Evolutionary conservation across 352 stramenopile species (phyloP).

Genomic region (Blastocystis hominis): DNA sequence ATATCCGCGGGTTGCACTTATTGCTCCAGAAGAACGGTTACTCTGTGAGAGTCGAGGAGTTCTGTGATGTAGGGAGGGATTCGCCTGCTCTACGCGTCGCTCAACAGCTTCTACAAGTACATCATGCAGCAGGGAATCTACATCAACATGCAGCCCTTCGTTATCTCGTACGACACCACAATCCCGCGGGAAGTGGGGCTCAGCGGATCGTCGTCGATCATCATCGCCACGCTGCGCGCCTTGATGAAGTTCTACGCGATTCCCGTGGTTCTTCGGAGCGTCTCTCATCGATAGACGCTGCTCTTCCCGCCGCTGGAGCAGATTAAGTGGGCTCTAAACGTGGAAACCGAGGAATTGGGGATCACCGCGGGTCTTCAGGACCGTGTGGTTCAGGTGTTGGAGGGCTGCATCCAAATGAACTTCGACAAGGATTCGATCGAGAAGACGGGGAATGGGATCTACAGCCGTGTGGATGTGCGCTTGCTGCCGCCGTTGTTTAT

Average conservation of each 20-base stretch:
- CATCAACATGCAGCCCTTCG: conserved; percentile 60
- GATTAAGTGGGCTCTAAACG: conserved; percentile 61
- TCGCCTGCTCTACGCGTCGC: conserved; percentile 61
- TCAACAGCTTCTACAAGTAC: conserved; percentile 63
- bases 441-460: conserved; percentile 57
- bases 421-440: conserved; percentile 61
- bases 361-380: conserved; percentile 65
- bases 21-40: conserved; percentile 61
- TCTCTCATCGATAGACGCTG: not conserved
- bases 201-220: conserved; percentile 63
- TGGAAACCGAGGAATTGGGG: conserved; percentile 65
- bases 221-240: conserved; percentile 61
- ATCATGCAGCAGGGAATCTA: conserved; percentile 58
- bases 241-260: conserved; percentile 62
- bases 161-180: conserved; percentile 62
- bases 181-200: conserved; percentile 65
- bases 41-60: not conserved
- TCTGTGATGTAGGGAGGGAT: conserved; percentile 60
- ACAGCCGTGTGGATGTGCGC: conserved; percentile 37
- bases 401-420: conserved; percentile 64
- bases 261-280: not conserved
- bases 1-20: conserved; percentile 57
- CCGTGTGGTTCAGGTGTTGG: conserved; percentile 64
- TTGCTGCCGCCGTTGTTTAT: conserved; percentile 60
- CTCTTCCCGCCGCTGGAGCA: conserved; percentile 58